Evolutionary conservation across 108 stramenopile species (phyloP).

Genomic region (Cyclotella choctawhatcheeana): DNA sequence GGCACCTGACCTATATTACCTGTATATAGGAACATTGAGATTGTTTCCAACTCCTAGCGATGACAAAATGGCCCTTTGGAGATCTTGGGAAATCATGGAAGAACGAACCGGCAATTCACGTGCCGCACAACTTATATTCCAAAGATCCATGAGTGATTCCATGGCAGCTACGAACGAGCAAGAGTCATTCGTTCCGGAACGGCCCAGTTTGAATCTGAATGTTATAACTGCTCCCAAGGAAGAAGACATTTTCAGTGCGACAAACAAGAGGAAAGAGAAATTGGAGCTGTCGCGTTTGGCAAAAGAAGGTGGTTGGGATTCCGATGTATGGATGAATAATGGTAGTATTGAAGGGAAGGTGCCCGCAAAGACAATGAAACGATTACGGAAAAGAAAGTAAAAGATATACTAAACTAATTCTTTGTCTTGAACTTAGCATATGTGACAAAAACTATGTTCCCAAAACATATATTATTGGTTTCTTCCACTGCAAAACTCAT

Average conservation of each 20-base stretch:
- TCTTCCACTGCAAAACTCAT: no score
- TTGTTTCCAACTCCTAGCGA: conserved; percentile 72
- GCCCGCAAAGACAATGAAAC: conserved; percentile 56
- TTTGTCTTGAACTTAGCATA: no score
- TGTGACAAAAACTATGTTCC: no score
- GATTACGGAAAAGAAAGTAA: conserved; percentile 24
- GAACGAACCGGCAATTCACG: conserved; percentile 63
- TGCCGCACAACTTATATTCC: conserved; percentile 72
- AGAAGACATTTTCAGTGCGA: conserved; percentile 7
- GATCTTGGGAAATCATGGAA: conserved; percentile 88
- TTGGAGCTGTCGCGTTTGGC: conserved; percentile 65
- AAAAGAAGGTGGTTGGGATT: conserved; percentile 40
- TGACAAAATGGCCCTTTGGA: conserved; percentile 72
- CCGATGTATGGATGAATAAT: conserved; percentile 85
- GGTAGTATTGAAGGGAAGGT: conserved; percentile 76
- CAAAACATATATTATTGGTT: no score
- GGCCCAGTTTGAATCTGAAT: conserved; percentile 1
- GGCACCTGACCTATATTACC: neutral
- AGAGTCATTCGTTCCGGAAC: conserved; percentile 15
- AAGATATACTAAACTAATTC: no score
- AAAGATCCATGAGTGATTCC: conserved; percentile 75
- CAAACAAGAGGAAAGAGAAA: conserved; percentile 13
- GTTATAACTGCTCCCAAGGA: conserved; percentile 2
- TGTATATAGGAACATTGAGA: conserved; percentile 52
- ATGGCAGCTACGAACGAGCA: conserved; percentile 45